Percentiles rank a stretch among this genome's conserved stretches.
Conservation (phyloP, 257 asterid species). For the Orobanche coerulescens region DNA sequence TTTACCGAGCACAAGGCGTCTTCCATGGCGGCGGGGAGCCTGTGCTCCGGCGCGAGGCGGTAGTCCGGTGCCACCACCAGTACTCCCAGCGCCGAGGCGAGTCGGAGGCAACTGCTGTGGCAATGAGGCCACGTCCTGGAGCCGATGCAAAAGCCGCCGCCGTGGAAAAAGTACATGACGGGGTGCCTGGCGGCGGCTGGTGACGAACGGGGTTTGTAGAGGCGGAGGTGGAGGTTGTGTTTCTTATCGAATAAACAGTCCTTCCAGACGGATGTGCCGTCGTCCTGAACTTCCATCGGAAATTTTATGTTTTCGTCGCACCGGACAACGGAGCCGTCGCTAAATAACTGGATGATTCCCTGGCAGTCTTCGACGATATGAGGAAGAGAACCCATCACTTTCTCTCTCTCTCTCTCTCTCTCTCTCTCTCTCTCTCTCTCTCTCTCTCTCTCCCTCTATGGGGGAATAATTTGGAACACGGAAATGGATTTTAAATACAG, state of each 20-base stretch:
- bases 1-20: constrained; percentile 37
- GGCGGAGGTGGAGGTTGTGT: constrained; percentile 52
- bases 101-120: constrained; percentile 70
- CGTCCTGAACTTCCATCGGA: constrained; percentile 41
- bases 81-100: constrained; percentile 44
- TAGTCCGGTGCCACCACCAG: constrained; percentile 65
- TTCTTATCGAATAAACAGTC: constrained; percentile 35
- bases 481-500: neutral
- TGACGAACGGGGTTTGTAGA: constrained; percentile 40
- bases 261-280: constrained; percentile 63
- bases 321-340: constrained; percentile 58
- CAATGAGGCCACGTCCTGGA: constrained; percentile 65
- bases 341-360: constrained; percentile 38
- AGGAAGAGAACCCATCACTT: constrained; percentile 42
- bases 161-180: constrained; percentile 50
- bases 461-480: neutral
- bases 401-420: constrained; percentile 22
- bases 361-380: constrained; percentile 43
- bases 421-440: neutral
- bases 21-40: constrained; percentile 61
- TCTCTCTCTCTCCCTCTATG: neutral
- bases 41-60: constrained; percentile 69
- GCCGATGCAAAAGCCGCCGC: constrained; percentile 78
- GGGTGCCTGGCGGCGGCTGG: constrained; percentile 32
- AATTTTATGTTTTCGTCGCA: constrained; percentile 19